Evolutionary conservation across 192 early-diverging fungal genomes (phyloP).

Genomic region (Funneliformis mosseae): DNA sequence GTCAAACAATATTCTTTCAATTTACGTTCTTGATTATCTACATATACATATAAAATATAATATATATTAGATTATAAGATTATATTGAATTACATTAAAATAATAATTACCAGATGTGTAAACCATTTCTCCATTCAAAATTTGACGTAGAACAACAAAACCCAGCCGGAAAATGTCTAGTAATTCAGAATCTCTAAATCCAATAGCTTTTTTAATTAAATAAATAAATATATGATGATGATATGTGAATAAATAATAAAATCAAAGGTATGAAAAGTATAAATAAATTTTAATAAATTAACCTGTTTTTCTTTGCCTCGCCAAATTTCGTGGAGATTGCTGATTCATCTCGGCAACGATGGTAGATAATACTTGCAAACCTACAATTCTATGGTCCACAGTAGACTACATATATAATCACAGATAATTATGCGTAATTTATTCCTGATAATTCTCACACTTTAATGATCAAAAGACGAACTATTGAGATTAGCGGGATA

Average conservation of each 20-base stretch:
- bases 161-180: slow-evolving; percentile 58
- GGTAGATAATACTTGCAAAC: slow-evolving; percentile 64
- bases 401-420: slow-evolving; percentile 43
- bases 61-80: neutral
- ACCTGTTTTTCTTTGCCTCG: slow-evolving; percentile 74
- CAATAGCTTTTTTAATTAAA: slow-evolving; percentile 43
- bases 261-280: neutral
- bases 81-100: neutral
- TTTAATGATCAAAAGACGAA: neutral
- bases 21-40: slow-evolving; percentile 43
- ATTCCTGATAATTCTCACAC: slow-evolving; percentile 17
- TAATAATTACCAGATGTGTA: slow-evolving; percentile 46
- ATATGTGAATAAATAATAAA: neutral
- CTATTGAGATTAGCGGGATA: neutral
- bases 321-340: slow-evolving; percentile 55
- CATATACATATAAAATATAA: neutral
- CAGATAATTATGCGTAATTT: neutral
- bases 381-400: slow-evolving; percentile 61
- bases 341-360: slow-evolving; percentile 80
- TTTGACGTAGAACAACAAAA: slow-evolving; percentile 39
- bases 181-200: slow-evolving; percentile 64
- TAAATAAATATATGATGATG: slow-evolving; percentile 2
- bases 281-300: neutral
- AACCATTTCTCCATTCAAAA: slow-evolving; percentile 40
- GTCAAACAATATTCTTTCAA: slow-evolving; percentile 55